phyloP scores from a whole-genome alignment of 2,329 filamentous ascomycete species.

The Verticillium isaacii region DNA sequence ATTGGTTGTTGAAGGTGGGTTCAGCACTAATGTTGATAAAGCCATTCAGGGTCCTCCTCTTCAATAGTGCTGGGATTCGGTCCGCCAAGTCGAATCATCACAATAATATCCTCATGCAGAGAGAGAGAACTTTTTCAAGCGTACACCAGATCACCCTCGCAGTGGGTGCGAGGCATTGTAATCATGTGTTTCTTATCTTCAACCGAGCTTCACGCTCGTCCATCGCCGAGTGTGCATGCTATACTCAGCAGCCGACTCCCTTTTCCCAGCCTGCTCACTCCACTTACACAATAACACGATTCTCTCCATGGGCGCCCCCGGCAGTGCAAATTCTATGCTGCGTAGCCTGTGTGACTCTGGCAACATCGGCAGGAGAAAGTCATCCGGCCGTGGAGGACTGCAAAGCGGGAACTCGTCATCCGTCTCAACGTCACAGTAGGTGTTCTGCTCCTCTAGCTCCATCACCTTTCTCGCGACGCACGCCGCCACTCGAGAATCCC shows the following conservation, averaged over 20 bases:
- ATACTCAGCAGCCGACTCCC: background rate
- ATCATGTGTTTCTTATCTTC: too few species aligned
- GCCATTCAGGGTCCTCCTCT: too few species aligned
- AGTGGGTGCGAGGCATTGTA: background rate
- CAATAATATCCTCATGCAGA: too few species aligned
- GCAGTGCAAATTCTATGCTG: background rate
- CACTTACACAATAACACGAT: background rate
- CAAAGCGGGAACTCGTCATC: background rate
- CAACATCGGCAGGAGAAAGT: background rate
- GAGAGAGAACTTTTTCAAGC: too few species aligned
- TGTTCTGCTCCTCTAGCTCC: slow-evolving; percentile 27
- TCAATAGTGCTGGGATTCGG: too few species aligned
- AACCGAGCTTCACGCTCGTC: too few species aligned
- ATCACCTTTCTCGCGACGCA: slow-evolving; percentile 29
- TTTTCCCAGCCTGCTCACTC: background rate
- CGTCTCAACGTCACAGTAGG: background rate
- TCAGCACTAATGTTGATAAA: too few species aligned
- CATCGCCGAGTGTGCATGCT: background rate
- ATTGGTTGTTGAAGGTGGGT: background rate
- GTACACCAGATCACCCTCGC: background rate
- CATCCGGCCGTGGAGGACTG: background rate
- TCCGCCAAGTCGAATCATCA: too few species aligned
- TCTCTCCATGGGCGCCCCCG: background rate
- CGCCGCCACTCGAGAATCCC: slow-evolving; percentile 28
- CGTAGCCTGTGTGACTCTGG: background rate